Evolutionary conservation across 306 rosid species (phyloP), one percentile per base, ranked within the genome.

Genomic region (Sesbania bispinosa): DNA sequence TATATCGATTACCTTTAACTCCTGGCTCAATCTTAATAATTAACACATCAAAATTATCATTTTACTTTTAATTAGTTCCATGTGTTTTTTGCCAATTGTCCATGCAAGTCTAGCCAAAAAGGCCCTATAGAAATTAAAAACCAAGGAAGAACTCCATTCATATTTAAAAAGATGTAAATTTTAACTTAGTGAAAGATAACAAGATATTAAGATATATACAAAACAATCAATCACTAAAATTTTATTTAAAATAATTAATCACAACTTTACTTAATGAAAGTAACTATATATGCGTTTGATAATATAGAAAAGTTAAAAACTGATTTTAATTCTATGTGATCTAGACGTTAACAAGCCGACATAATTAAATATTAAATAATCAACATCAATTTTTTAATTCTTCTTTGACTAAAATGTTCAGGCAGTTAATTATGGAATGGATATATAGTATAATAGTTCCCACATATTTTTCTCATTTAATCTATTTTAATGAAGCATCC

Each of bases 381-480:
- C 4, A 47, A 6, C 39, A 19, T 36, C 16, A 10, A 3, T 20
- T 51, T 69, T 51, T 48, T 14, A 16, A 47, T 15, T 13, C 10
- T 43, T 24, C 53, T 55, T 55, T 75, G 75, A 71, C 71, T 65
- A 50, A 23, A 41, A 50, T 32, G 50, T 59, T 71, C 9, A 48
- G 43, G 15, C 21, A 30, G 62, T 46, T n/a, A n/a, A n/a, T n/a
- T 69, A 41, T 13, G 62, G 4, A 47, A 43, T 51, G 23, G 21
- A 29, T 75, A 35, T 10, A 51, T 32, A 61, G n/a, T n/a, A n/a
- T n/a, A n/a, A n/a, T 50, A 29, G 67, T 74, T 52, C 30, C 27
- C 77, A 62, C 83, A 5, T 3, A 3, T 13, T 57, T 7, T 36
- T 30, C 29, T 19, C 9, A 39, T 48, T 72, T 48, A 13, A 7